Percentiles rank a stretch among this genome's conserved stretches.
These are phyloP conservation scores for Aspergillus tanneri DNA, from an alignment of 2,329 filamentous ascomycete species.

Conservation along the genomic window DNA sequence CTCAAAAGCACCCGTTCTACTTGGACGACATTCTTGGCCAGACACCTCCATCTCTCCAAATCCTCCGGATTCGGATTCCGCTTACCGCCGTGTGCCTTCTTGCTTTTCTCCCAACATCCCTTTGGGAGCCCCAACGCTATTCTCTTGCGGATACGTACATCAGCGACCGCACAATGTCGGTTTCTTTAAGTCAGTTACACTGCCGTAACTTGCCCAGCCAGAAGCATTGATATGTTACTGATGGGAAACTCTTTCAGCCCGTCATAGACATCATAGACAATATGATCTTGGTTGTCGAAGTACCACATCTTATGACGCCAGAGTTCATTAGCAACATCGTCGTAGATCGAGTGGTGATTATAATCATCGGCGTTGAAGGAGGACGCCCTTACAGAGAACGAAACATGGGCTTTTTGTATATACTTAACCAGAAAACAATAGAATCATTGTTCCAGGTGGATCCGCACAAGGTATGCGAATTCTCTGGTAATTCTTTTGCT, in stretches of 20 bases:
- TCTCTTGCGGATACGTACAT: slow-evolving; percentile 54
- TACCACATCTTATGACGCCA: slow-evolving; percentile 64
- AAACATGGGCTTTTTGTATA: slow-evolving; percentile 21
- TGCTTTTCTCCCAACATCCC: slow-evolving; percentile 55
- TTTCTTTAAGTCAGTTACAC: slow-evolving; percentile 62
- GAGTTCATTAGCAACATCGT: slow-evolving; percentile 56
- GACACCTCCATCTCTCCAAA: slow-evolving; percentile 52
- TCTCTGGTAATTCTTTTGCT: too few relatives aligned
- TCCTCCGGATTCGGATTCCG: slow-evolving; percentile 51
- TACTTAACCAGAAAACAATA: not conserved
- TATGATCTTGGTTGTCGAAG: slow-evolving; percentile 55
- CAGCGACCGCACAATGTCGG: slow-evolving; percentile 56
- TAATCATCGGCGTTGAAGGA: slow-evolving; percentile 54
- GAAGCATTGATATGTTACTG: slow-evolving; percentile 58
- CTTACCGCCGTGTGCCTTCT: slow-evolving; percentile 58
- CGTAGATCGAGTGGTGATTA: slow-evolving; percentile 57
- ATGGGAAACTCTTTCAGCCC: slow-evolving; percentile 56
- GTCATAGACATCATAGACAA: slow-evolving; percentile 61
- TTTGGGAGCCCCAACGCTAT: slow-evolving; percentile 57
- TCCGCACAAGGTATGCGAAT: too few relatives aligned
- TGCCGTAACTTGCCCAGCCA: slow-evolving; percentile 60
- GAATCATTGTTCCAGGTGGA: too few relatives aligned
- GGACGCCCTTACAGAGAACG: slow-evolving; percentile 19
- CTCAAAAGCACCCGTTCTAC: slow-evolving; percentile 53
- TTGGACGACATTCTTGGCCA: slow-evolving; percentile 55